A percentile compares a stretch with the other conserved stretches of the same genome.
Evolutionary conservation across 2,329 filamentous ascomycete genomes (phyloP).

Genomic region (Penicillium sp.): DNA sequence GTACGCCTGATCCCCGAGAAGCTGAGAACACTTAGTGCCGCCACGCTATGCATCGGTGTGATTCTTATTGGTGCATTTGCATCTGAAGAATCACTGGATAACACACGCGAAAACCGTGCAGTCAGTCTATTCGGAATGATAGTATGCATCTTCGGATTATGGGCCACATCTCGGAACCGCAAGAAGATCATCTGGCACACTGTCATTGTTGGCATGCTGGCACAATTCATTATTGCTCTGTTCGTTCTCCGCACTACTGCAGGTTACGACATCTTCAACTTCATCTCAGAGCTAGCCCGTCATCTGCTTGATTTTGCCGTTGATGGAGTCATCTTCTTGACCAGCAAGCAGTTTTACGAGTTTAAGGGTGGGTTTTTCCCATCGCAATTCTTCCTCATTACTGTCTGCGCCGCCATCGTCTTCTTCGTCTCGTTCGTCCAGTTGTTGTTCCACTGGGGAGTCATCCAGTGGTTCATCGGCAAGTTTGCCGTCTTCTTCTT

Average conservation of each 20-base stretch:
- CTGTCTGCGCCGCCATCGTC: constrained; percentile 85
- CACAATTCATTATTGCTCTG: constrained; percentile 82
- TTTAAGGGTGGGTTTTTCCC: constrained; percentile 36
- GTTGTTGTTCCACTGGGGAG: constrained; percentile 74
- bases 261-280: constrained; percentile 88
- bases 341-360: constrained; percentile 39
- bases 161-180: constrained; percentile 68
- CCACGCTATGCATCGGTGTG: constrained; percentile 62
- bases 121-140: constrained; percentile 75
- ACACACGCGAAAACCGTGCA: constrained; percentile 75
- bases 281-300: constrained; percentile 73
- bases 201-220: constrained; percentile 83
- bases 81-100: constrained; percentile 68
- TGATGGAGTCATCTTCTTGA: constrained; percentile 72
- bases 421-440: constrained; percentile 95
- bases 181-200: constrained; percentile 65
- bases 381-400: constrained; percentile 67
- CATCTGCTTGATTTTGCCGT: constrained; percentile 72
- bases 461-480: constrained; percentile 83
- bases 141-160: constrained; percentile 68
- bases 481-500: constrained; percentile 92
- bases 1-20: constrained; percentile 65
- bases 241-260: constrained; percentile 80
- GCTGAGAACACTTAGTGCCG: constrained; percentile 62
- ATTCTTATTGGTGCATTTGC: constrained; percentile 77